Evolutionary conservation across 176 grass and related monocot genomes (phyloP), one percentile per base, ranked within the genome.

Genomic region (Microstegium vimineum): DNA sequence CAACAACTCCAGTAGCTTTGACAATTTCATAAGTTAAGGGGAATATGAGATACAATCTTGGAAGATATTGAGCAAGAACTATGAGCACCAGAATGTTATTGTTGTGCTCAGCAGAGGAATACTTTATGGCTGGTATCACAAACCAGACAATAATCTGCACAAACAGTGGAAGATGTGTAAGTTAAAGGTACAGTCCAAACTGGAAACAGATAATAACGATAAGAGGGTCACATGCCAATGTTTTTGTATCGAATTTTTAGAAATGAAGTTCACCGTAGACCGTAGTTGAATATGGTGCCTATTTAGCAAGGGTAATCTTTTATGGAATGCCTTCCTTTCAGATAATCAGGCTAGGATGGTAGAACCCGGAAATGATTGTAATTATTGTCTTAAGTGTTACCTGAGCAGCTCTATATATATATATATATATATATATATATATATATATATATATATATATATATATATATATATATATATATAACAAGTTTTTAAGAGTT

Each of bases 41-140:
- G 83, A 94, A 99, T 92, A 99, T 99, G 76, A 99, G 90, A 89
- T 99, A 99, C 35, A 99, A 72, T 84, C 96, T 99, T 51, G 96
- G 96, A 27, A 95, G 75, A 75, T 94, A 99, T 74, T 99, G 96
- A 89, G 85, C 82, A 71, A 99, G 96, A 82, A 95, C 87, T 76
- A 95, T 90, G 73, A 99, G 75, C 34, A 94, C 93, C 85, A 99
- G 85, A 57, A 91, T 91, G 75, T 95, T 93, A 82, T 99, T 95
- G 79, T 95, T 93, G 81, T 99, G 96, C 70, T 95, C 87, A 86
- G 87, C 71, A 63, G 86, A 83, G 49, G 96, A 94, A 77, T 83
- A 89, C 67, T 86, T 90, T 70, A 88, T 90, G 69, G 89, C 91
- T 59, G 91, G 94, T 86, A 97, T 97, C 69, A 97, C 87, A 89